Evolutionary conservation across 2,329 filamentous ascomycete genomes (phyloP).

Genomic region (Knoxdaviesia capensis): DNA sequence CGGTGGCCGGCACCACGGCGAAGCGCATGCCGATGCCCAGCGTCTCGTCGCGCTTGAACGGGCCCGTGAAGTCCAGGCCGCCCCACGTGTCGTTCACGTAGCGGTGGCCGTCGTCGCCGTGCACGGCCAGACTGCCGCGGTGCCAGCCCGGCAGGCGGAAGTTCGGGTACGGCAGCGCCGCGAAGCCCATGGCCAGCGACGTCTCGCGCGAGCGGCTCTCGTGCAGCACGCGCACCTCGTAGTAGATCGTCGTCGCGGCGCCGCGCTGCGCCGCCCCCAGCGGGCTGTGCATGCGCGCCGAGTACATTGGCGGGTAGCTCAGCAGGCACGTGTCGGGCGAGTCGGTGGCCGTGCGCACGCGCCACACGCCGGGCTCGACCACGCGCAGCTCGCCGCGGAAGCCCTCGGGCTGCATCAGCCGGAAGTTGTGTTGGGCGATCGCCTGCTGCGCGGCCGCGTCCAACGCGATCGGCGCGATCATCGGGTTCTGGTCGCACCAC

Average conservation of each 20-base stretch:
- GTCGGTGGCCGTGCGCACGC: constrained; percentile 16
- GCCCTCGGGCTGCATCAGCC: constrained; percentile 27
- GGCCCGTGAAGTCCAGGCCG: constrained; percentile 44
- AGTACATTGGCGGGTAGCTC: constrained; percentile 50
- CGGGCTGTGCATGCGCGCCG: constrained; percentile 36
- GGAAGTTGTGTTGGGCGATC: constrained; percentile 29
- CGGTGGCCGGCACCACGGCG: constrained; percentile 11
- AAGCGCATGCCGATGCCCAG: constrained; percentile 56
- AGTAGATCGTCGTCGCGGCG: constrained; percentile 41
- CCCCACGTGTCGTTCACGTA: constrained; percentile 61
- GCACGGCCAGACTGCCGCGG: constrained; percentile 52
- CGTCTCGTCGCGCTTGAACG: constrained; percentile 44
- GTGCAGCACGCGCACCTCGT: constrained; percentile 39
- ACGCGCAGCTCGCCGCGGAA: constrained; percentile 24
- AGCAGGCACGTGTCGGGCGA: constrained; percentile 43
- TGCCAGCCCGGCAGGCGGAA: constrained; percentile 73
- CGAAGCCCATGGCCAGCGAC: constrained; percentile 46
- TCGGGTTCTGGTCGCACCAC: constrained; percentile 43
- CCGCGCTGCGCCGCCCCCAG: constrained; percentile 15
- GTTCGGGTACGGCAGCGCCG: constrained; percentile 53
- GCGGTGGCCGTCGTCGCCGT: constrained; percentile 58
- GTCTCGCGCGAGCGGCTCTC: constrained; percentile 20
- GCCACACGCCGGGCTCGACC: constrained; percentile 31
- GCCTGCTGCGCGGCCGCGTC: constrained; percentile 24
- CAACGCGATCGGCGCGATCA: constrained; percentile 31